Percentiles rank a stretch among this genome's conserved stretches.
Conservation (phyloP, 257 asterid genomes). For the Henckelia pumila region DNA sequence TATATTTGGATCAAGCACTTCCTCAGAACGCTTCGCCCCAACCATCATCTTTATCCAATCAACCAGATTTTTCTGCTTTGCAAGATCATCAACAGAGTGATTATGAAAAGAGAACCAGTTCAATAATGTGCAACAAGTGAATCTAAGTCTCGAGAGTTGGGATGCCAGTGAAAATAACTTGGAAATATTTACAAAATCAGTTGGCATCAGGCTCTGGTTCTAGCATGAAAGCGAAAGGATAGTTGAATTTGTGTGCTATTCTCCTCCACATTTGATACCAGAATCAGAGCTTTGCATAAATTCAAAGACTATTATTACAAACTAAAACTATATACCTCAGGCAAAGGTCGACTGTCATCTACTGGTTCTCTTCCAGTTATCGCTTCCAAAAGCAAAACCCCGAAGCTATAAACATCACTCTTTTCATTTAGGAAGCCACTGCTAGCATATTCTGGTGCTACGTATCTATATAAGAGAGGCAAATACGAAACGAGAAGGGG, state of each 20-base stretch:
- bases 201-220: background rate
- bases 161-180: background rate
- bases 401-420: conserved; percentile 80
- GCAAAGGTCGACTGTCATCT: conserved; percentile 63
- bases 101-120: background rate
- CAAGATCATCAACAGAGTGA: background rate
- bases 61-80: conserved; percentile 65
- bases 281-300: background rate
- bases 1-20: conserved; percentile 69
- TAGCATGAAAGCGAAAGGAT: background rate
- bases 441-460: conserved; percentile 87
- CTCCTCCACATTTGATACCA: background rate
- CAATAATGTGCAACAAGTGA: background rate
- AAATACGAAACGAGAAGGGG: background rate
- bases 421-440: conserved; percentile 74
- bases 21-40: conserved; percentile 54
- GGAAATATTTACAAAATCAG: background rate
- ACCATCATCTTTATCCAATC: conserved; percentile 96
- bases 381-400: conserved; percentile 73
- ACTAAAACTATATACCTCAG: conserved; percentile 49
- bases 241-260: background rate
- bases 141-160: background rate
- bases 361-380: conserved; percentile 84
- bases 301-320: background rate
- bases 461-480: conserved; percentile 44